Conservation (phyloP, 306 rosid species). For the Vigna reflexopilosa region DNA sequence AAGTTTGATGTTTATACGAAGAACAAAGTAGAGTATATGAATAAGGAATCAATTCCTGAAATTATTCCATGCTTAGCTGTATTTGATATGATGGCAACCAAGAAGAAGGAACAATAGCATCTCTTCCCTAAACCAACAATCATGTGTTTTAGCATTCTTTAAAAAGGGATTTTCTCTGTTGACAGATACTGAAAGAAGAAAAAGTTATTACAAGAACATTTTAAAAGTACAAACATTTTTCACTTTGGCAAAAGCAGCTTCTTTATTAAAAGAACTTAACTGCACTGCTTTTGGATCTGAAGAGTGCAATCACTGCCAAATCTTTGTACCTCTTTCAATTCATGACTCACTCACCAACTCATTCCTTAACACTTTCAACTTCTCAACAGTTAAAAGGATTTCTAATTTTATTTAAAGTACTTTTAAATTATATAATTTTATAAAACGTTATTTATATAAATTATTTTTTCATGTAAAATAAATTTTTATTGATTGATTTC, state of each 20-base stretch:
- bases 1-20: not conserved
- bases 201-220: slow-evolving; percentile 8
- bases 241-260: slow-evolving; percentile 40
- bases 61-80: slow-evolving; percentile 36
- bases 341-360: not conserved
- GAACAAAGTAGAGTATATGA: not conserved
- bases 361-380: not conserved
- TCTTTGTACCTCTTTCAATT: not conserved
- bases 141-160: slow-evolving; percentile 33
- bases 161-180: slow-evolving; percentile 37
- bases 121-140: not conserved
- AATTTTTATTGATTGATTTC: too few species aligned
- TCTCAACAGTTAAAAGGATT: not conserved
- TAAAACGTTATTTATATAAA: too few species aligned
- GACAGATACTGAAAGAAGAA: not conserved
- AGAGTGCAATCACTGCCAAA: not conserved
- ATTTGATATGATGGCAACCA: not conserved
- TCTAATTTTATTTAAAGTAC: not conserved
- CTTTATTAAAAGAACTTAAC: slow-evolving; percentile 13
- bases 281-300: slow-evolving; percentile 34
- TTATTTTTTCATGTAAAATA: too few species aligned
- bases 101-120: not conserved
- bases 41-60: slow-evolving; percentile 22
- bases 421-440: too few species aligned
- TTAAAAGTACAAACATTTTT: slow-evolving; percentile 30